Evolutionary conservation across 2,329 filamentous ascomycete species (phyloP).

Genomic region (Pseudonectria foliicola): DNA sequence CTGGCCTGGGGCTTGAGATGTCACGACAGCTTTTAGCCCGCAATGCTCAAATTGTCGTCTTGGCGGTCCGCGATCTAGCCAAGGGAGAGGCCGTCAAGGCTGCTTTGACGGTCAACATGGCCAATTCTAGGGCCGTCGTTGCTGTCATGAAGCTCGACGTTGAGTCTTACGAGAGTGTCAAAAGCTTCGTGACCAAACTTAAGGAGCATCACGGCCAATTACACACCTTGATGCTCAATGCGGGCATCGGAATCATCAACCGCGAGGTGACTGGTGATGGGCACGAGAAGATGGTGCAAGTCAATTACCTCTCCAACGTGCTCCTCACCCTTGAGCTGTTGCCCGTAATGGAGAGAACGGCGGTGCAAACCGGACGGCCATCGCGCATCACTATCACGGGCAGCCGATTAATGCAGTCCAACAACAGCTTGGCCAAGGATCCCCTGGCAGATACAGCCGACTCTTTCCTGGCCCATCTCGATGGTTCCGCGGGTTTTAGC

Average conservation of each 20-base stretch:
- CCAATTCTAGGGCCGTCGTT: slow-evolving; percentile 7
- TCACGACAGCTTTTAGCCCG: slow-evolving; percentile 29
- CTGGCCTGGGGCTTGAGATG: slow-evolving; percentile 35
- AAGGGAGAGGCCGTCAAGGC: slow-evolving; percentile 22
- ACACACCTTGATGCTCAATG: slow-evolving; percentile 14
- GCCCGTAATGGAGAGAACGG: slow-evolving; percentile 10
- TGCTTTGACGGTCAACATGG: slow-evolving; percentile 3
- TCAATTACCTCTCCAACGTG: slow-evolving; percentile 12
- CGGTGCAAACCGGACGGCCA: background rate
- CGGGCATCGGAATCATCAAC: slow-evolving; percentile 3
- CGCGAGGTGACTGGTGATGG: slow-evolving; percentile 3
- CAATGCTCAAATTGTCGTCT: slow-evolving; percentile 29
- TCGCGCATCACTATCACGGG: slow-evolving; percentile 13
- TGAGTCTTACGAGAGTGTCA: slow-evolving; percentile 9
- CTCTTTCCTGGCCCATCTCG: slow-evolving; percentile 3
- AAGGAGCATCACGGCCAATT: background rate
- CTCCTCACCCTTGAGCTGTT: slow-evolving; percentile 9
- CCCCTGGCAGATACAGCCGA: background rate
- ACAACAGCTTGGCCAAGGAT: slow-evolving; percentile 3
- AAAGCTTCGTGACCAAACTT: slow-evolving; percentile 6
- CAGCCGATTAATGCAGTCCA: slow-evolving; percentile 8
- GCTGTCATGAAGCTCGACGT: slow-evolving; percentile 11
- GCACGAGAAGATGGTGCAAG: slow-evolving; percentile 12
- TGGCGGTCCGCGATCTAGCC: slow-evolving; percentile 30
- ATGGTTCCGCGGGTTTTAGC: slow-evolving; percentile 1